Percentiles rank a stretch among this genome's conserved stretches.
phyloP scores from a whole-genome alignment of 169 alveolate genomes.

The Miamiensis avidus region DNA sequence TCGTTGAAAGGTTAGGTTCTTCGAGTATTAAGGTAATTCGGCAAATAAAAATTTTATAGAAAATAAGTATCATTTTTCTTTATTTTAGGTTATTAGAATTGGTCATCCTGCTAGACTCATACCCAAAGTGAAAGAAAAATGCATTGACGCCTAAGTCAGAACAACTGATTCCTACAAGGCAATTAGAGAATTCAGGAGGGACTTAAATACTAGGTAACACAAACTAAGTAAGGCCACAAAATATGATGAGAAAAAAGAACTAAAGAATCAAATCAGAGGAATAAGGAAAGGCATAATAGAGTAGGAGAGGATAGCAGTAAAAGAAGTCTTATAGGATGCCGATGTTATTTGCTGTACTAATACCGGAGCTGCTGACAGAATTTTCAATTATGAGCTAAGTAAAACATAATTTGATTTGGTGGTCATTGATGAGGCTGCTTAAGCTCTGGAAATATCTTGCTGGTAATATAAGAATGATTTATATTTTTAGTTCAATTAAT shows the following conservation, averaged over 20 bases:
- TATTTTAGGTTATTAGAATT: conserved; percentile 64
- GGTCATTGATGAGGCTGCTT: conserved; percentile 85
- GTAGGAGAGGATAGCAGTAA: conserved; percentile 60
- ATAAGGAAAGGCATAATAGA: conserved; percentile 57
- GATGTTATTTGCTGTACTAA: conserved; percentile 76
- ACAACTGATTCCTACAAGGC: conserved; percentile 34
- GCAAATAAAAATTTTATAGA: too few species aligned
- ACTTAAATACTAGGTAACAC: conserved; percentile 22
- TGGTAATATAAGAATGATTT: too few species aligned
- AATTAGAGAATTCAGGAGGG: conserved; percentile 35
- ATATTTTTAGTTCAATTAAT: too few species aligned
- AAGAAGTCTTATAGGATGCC: conserved; percentile 62
- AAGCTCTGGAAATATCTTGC: conserved; percentile 74
- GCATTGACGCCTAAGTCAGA: conserved; percentile 64
- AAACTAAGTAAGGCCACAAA: conserved; percentile 25
- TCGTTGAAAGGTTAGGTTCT: conserved; percentile 67
- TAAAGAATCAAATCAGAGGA: conserved; percentile 49
- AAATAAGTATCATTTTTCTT: too few species aligned
- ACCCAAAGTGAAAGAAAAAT: conserved; percentile 60
- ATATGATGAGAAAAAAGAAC: conserved; percentile 17
- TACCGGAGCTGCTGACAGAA: conserved; percentile 67
- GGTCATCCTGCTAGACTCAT: conserved; percentile 85
- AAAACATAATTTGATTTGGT: conserved; percentile 67
- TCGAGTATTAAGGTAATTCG: conserved; percentile 45
- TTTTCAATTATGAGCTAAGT: conserved; percentile 50